phyloP scores from a whole-genome alignment of 495 filamentous ascomycete genomes.

The Aspergillus steynii region DNA sequence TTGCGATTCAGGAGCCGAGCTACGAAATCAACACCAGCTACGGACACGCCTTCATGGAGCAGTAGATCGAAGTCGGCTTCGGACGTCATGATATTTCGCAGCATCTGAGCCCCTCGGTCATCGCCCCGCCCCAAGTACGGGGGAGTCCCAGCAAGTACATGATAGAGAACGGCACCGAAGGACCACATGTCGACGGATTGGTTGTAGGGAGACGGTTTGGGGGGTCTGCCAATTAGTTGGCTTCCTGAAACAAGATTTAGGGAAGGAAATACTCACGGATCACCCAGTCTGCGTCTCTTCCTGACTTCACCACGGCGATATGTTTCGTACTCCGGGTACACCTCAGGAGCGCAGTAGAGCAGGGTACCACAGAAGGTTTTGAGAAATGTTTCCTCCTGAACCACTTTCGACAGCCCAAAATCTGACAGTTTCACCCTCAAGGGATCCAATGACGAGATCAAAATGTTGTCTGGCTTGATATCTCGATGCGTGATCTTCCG shows the following conservation, averaged over 20 bases:
- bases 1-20: slow-evolving; percentile 70
- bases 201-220: slow-evolving; percentile 65
- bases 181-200: slow-evolving; percentile 96
- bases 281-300: slow-evolving; percentile 54
- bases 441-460: slow-evolving; percentile 71
- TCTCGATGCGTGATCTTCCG: slow-evolving; percentile 92
- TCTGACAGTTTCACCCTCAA: slow-evolving; percentile 89
- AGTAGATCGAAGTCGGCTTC: slow-evolving; percentile 64
- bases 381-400: slow-evolving; percentile 85
- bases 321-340: slow-evolving; percentile 79
- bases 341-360: slow-evolving; percentile 93
- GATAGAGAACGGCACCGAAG: slow-evolving; percentile 85
- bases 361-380: slow-evolving; percentile 96
- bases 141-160: slow-evolving; percentile 68
- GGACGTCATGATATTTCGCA: slow-evolving; percentile 79
- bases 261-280: slow-evolving; percentile 38
- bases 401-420: slow-evolving; percentile 92
- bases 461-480: slow-evolving; percentile 96
- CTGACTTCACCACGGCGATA: slow-evolving; percentile 43
- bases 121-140: slow-evolving; percentile 72
- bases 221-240: slow-evolving; percentile 34
- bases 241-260: not conserved
- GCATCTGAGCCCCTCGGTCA: slow-evolving; percentile 59
- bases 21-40: slow-evolving; percentile 70
- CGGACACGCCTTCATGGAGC: slow-evolving; percentile 54